phyloP scores from a whole-genome alignment of 352 stramenopile genomes.

The Elongisporangium anandrum region DNA sequence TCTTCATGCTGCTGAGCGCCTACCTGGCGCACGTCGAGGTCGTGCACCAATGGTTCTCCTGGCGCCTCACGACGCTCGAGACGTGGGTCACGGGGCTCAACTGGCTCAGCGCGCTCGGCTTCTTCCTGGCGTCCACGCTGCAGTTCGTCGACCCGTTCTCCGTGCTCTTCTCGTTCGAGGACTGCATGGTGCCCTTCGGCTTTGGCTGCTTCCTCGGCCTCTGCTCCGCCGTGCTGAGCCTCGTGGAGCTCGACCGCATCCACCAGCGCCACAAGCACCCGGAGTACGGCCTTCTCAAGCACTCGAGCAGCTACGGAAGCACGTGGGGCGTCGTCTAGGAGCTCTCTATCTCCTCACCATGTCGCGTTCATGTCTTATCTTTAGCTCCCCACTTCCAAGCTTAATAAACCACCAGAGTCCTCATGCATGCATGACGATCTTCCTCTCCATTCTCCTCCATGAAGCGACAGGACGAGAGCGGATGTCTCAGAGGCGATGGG shows the following conservation, averaged over 20 bases:
- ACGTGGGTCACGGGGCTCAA: slow-evolving; percentile 58
- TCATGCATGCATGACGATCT: neutral
- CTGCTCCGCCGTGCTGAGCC: slow-evolving; percentile 55
- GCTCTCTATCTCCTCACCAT: neutral
- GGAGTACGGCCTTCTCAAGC: slow-evolving; percentile 69
- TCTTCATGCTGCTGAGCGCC: slow-evolving; percentile 64
- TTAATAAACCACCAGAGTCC: neutral
- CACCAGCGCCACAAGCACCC: slow-evolving; percentile 81
- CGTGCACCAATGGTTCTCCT: slow-evolving; percentile 81
- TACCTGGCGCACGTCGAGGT: slow-evolving; percentile 83
- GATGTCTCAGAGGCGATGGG: neutral
- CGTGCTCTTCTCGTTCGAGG: slow-evolving; percentile 68
- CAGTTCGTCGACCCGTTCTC: slow-evolving; percentile 85
- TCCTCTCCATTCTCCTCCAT: neutral
- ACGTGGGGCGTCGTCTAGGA: slow-evolving; percentile 11
- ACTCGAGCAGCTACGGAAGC: slow-evolving; percentile 33
- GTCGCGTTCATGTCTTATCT: neutral
- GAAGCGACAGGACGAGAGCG: neutral
- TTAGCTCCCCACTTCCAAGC: neutral
- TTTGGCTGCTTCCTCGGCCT: slow-evolving; percentile 66
- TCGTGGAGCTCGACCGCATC: slow-evolving; percentile 73
- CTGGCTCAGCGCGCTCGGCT: slow-evolving; percentile 52
- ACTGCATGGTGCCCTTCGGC: slow-evolving; percentile 66
- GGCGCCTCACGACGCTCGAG: slow-evolving; percentile 55
- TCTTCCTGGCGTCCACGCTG: slow-evolving; percentile 77